A percentile compares a stretch with the other conserved stretches of the same genome.
Evolutionary conservation across 768 basidiomycete species (phyloP).

Genomic region (Termitomyces sp.): DNA sequence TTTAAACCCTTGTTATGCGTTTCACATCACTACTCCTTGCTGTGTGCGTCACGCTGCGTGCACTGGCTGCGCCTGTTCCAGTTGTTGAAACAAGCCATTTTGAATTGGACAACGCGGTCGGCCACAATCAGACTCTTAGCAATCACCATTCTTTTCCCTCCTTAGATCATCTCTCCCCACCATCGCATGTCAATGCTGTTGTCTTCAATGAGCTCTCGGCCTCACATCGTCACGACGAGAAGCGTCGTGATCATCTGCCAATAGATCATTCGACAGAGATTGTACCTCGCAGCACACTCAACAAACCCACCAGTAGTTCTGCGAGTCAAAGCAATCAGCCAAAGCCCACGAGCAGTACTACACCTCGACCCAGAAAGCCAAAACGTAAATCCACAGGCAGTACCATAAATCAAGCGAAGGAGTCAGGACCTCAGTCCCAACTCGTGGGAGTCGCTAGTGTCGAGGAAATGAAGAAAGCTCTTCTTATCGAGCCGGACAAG

Average conservation of each 20-base stretch:
- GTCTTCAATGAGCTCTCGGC: not conserved
- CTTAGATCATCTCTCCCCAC: not conserved
- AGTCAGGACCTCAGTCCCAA: not conserved
- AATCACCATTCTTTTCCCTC: no score
- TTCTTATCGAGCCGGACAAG: not conserved
- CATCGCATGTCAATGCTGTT: not conserved
- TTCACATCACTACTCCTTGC: not conserved
- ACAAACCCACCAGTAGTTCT: not conserved
- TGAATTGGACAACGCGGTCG: not conserved
- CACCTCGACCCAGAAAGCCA: no score
- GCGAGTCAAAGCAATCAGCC: not conserved
- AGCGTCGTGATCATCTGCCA: not conserved
- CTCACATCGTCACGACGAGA: not conserved
- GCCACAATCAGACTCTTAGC: not conserved
- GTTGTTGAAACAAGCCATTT: no score
- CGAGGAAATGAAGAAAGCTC: no score
- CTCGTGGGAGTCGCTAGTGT: not conserved
- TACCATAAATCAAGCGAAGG: not conserved
- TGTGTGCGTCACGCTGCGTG: not conserved
- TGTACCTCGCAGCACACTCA: no score
- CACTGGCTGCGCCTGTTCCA: no score
- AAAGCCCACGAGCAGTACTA: not conserved
- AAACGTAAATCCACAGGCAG: no score
- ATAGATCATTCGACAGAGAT: not conserved
- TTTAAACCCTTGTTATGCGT: not conserved